A percentile compares a stretch with the other conserved stretches of the same genome.
Conservation (phyloP, 345 rosid genomes). For the Melaleuca alternifolia region DNA sequence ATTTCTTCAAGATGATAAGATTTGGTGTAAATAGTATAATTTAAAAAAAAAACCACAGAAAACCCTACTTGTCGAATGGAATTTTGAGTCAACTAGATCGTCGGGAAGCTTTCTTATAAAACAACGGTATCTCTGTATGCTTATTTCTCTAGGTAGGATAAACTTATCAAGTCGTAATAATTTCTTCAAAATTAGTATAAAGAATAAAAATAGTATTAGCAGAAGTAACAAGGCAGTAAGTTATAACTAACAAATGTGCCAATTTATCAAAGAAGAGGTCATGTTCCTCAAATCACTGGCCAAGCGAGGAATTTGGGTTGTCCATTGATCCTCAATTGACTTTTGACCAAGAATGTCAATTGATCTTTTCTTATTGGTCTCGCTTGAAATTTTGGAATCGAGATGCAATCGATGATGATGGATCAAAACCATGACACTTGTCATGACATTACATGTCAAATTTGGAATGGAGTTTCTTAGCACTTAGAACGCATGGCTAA, state of each 20-base stretch:
- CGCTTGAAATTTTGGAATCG: background rate
- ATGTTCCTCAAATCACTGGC: background rate
- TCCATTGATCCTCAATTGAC: no score
- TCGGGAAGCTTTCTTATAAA: background rate
- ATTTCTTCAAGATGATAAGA: background rate
- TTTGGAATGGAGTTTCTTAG: background rate
- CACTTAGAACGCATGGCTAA: background rate
- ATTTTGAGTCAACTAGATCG: background rate
- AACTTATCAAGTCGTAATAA: background rate
- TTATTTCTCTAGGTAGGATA: background rate
- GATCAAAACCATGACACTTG: background rate
- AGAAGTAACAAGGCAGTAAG: background rate
- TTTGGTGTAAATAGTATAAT: background rate
- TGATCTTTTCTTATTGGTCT: background rate
- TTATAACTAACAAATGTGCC: accelerated
- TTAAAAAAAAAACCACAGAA: background rate
- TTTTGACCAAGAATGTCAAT: background rate
- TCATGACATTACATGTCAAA: background rate
- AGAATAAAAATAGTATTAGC: background rate
- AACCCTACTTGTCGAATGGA: background rate
- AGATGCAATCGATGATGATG: background rate
- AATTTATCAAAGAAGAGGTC: background rate
- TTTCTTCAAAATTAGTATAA: background rate
- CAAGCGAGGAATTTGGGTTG: background rate
- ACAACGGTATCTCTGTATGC: background rate